phyloP scores from a whole-genome alignment of 2,329 filamentous ascomycete genomes.

The Fusarium penzigii region DNA sequence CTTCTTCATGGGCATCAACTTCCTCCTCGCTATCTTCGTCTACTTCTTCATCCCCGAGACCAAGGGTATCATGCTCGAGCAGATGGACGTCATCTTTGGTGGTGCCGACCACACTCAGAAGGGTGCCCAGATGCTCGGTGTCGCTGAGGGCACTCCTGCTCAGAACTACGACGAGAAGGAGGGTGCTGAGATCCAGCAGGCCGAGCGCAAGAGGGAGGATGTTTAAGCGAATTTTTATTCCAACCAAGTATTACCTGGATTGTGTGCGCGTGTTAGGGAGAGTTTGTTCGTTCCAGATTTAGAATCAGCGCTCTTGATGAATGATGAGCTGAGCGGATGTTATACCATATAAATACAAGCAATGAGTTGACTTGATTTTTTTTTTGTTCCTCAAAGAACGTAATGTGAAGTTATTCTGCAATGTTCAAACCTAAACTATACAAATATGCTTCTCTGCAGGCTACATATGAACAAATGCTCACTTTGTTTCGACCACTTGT shows the following conservation, averaged over 20 bases:
- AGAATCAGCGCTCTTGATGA: not conserved
- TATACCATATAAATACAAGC: slow-evolving; percentile 1
- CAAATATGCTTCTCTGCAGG: too few relatives aligned
- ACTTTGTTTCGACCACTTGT: too few relatives aligned
- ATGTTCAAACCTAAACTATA: too few relatives aligned
- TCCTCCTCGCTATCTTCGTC: slow-evolving; percentile 50
- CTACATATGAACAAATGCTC: too few relatives aligned
- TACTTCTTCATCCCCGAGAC: slow-evolving; percentile 55
- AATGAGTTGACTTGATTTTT: not conserved
- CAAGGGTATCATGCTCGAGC: slow-evolving; percentile 58
- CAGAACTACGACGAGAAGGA: slow-evolving; percentile 23
- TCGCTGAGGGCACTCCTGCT: slow-evolving; percentile 3
- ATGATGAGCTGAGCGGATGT: not conserved
- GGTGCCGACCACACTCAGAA: slow-evolving; percentile 31
- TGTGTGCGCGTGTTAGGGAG: not conserved
- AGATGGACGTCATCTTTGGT: slow-evolving; percentile 63
- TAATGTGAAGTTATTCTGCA: too few relatives aligned
- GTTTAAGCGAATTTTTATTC: slow-evolving; percentile 9
- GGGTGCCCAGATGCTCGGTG: slow-evolving; percentile 30
- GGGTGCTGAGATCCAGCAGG: slow-evolving; percentile 21
- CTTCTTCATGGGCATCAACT: slow-evolving; percentile 37
- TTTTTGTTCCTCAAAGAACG: not conserved
- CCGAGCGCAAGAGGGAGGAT: slow-evolving; percentile 23
- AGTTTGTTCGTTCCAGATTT: too few relatives aligned
- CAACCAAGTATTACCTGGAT: not conserved